Conservation (phyloP, 2,329 filamentous ascomycete genomes). For the Trichoderma koningii region DNA sequence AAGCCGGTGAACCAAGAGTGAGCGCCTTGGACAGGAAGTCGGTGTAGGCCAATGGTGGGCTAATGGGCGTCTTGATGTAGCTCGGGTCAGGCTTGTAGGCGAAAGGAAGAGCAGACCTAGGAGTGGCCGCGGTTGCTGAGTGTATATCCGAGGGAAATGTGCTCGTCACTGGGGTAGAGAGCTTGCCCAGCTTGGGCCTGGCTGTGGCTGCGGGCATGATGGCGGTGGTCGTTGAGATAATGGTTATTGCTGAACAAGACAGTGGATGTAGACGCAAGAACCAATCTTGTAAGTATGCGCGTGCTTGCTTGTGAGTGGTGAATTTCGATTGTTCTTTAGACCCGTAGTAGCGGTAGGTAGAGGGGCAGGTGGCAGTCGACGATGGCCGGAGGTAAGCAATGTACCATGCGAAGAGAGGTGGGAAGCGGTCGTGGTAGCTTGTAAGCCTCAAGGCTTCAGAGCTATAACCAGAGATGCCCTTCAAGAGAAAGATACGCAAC, state of each 20-base stretch:
- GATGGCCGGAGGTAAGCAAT: slow-evolving; percentile 6
- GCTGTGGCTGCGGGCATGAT: slow-evolving; percentile 50
- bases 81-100: slow-evolving; percentile 47
- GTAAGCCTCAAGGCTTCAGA: slow-evolving; percentile 23
- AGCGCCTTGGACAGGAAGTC: slow-evolving; percentile 84
- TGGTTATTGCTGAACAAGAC: not conserved
- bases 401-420: slow-evolving; percentile 3
- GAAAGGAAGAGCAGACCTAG: slow-evolving; percentile 55
- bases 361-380: slow-evolving; percentile 3
- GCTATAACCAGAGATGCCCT: slow-evolving; percentile 13
- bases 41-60: slow-evolving; percentile 83
- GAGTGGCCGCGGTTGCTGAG: slow-evolving; percentile 67
- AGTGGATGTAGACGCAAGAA: not conserved
- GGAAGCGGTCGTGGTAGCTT: slow-evolving; percentile 19
- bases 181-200: slow-evolving; percentile 63
- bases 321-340: not conserved
- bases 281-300: not conserved
- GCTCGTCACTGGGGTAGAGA: slow-evolving; percentile 63
- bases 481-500: slow-evolving; percentile 22
- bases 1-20: slow-evolving; percentile 70
- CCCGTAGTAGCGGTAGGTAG: not conserved
- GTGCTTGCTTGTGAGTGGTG: slow-evolving; percentile 17
- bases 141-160: slow-evolving; percentile 63
- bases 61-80: slow-evolving; percentile 86
- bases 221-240: slow-evolving; percentile 31